These are phyloP conservation scores for Stellera chamaejasme DNA, from an alignment of 345 rosid genomes.

Conservation along the genomic window DNA sequence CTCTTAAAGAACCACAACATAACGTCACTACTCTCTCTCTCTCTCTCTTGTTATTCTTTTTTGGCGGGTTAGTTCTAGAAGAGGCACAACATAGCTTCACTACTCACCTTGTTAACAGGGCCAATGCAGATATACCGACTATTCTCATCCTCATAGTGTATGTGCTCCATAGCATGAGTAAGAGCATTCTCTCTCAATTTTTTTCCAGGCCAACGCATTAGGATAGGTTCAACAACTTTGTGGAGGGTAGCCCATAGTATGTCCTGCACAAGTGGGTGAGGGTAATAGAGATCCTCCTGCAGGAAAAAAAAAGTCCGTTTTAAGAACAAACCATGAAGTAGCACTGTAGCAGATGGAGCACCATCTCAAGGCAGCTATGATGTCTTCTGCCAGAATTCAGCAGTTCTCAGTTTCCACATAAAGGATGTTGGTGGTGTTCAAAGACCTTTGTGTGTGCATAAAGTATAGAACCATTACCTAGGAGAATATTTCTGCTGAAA, in stretches of 20 bases:
- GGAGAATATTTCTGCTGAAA: too few relatives aligned
- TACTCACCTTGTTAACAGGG: constrained; percentile 83
- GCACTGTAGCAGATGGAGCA: not conserved
- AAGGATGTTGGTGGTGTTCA: too few relatives aligned
- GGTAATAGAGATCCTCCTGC: constrained; percentile 96
- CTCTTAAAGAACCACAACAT: too few relatives aligned
- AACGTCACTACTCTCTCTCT: too few relatives aligned
- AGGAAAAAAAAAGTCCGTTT: constrained; percentile 12
- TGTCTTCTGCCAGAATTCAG: too few relatives aligned
- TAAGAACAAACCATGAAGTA: constrained; percentile 13
- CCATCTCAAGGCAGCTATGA: not conserved
- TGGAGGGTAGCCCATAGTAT: constrained; percentile 70
- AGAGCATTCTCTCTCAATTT: constrained; percentile 87
- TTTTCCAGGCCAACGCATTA: constrained; percentile 86
- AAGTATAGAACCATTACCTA: too few relatives aligned
- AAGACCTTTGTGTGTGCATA: too few relatives aligned
- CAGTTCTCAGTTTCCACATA: too few relatives aligned
- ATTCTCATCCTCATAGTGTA: constrained; percentile 94
- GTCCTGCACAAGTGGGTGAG: constrained; percentile 88
- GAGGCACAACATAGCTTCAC: not conserved
- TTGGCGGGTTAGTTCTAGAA: too few relatives aligned
- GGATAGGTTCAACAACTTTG: constrained; percentile 66
- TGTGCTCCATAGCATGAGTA: constrained; percentile 48
- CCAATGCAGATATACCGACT: constrained; percentile 95
- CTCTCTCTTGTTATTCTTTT: too few relatives aligned